These are phyloP conservation scores for Citrus trifoliata DNA, from an alignment of 345 rosid species.

Conservation along the genomic window DNA sequence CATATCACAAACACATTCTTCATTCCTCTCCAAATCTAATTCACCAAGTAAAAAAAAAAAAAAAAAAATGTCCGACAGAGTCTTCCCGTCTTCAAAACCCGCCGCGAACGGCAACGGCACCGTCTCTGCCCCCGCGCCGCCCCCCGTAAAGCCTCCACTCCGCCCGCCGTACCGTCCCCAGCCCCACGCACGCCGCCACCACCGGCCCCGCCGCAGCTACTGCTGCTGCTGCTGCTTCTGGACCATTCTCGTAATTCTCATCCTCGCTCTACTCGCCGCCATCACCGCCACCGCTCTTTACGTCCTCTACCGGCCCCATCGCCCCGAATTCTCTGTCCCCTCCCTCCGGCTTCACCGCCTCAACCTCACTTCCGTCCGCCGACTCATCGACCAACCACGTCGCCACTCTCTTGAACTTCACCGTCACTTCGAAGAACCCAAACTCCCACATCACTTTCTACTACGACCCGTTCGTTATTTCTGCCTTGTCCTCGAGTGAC, in stretches of 20 bases:
- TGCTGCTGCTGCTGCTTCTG: constrained; percentile 94
- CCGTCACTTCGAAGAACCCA: constrained; percentile 68
- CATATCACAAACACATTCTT: constrained; percentile 6
- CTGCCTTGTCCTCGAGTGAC: constrained; percentile 34
- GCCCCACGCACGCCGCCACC: constrained; percentile 50
- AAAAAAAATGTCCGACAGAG: constrained; percentile 54
- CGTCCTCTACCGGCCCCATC: constrained; percentile 74
- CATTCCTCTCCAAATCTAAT: constrained; percentile 5
- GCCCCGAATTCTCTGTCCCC: constrained; percentile 65
- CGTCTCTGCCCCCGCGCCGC: constrained; percentile 14
- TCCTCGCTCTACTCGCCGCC: constrained; percentile 57
- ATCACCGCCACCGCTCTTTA: constrained; percentile 74
- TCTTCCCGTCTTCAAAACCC: constrained; percentile 71
- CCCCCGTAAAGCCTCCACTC: constrained; percentile 46
- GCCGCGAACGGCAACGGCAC: constrained; percentile 21
- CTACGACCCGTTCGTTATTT: constrained; percentile 58
- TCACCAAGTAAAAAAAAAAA: too few relatives aligned
- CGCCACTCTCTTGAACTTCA: constrained; percentile 71
- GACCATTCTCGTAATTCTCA: constrained; percentile 56
- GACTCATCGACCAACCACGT: constrained; percentile 67
- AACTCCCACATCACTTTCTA: constrained; percentile 68
- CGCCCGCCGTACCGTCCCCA: constrained; percentile 66
- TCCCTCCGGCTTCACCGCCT: constrained; percentile 70
- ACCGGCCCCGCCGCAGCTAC: constrained; percentile 52
- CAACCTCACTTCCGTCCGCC: constrained; percentile 62